phyloP scores from a whole-genome alignment of 441 rosid genomes.

The Brassica hybrid region DNA sequence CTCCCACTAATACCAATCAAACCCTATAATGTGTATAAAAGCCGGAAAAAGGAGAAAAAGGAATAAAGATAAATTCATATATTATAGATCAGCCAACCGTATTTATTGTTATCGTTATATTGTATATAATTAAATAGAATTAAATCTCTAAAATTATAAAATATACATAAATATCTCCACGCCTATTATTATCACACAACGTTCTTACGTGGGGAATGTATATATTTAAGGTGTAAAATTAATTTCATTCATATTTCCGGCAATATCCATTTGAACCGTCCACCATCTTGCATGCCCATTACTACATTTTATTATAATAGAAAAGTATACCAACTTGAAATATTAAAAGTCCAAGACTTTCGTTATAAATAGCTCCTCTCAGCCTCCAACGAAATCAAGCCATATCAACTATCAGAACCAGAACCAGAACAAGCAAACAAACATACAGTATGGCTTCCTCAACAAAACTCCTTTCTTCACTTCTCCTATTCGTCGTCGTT shows the following conservation, averaged over 20 bases:
- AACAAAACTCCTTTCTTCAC: slow-evolving; percentile 42
- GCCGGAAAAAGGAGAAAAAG: no score
- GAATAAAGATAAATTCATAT: not conserved
- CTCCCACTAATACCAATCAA: no score
- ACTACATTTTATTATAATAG: not conserved
- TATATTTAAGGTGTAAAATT: not conserved
- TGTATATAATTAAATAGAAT: no score
- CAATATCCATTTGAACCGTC: slow-evolving; percentile 5
- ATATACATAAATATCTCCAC: not conserved
- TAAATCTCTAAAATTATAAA: not conserved
- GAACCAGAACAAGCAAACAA: not conserved
- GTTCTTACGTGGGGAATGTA: not conserved
- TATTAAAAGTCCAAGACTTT: slow-evolving; percentile 30
- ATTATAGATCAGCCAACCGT: no score
- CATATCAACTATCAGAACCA: slow-evolving; percentile 14
- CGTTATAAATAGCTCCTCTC: slow-evolving; percentile 37
- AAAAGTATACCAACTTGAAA: slow-evolving; percentile 42
- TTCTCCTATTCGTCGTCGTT: slow-evolving; percentile 44
- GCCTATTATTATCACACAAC: not conserved
- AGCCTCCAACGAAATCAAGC: slow-evolving; percentile 19
- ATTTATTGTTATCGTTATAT: no score
- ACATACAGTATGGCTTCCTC: slow-evolving; percentile 34
- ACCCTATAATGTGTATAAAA: no score
- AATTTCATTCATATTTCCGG: not conserved
- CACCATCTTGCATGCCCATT: slow-evolving; percentile 45